Evolutionary conservation across 1,139 yeast genomes (phyloP).

Genomic region (Yamadazyma atlantica): DNA sequence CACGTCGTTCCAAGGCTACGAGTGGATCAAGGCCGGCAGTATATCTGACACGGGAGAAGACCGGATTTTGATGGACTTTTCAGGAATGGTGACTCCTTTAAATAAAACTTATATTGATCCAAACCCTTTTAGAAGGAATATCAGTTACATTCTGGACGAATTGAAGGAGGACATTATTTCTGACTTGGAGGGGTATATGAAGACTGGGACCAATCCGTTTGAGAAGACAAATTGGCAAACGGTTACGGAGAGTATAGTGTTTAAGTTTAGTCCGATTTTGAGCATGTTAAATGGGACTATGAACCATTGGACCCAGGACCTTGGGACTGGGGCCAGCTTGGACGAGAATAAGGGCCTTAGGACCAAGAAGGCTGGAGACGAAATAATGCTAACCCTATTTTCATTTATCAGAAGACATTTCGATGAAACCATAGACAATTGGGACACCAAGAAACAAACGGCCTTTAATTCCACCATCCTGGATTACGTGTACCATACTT

Average conservation of each 20-base stretch:
- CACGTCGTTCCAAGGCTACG: slow-evolving; percentile 26
- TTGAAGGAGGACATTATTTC: slow-evolving; percentile 30
- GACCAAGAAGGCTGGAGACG: slow-evolving; percentile 9
- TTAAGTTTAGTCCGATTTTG: slow-evolving; percentile 50
- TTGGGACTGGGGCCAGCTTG: too few relatives aligned
- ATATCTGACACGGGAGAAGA: slow-evolving; percentile 44
- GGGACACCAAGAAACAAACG: slow-evolving; percentile 14
- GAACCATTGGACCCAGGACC: too few relatives aligned
- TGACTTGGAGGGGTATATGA: slow-evolving; percentile 29
- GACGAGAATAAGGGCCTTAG: too few relatives aligned
- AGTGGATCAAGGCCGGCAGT: slow-evolving; percentile 42
- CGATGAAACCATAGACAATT: slow-evolving; percentile 11
- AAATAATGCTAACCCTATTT: slow-evolving; percentile 6
- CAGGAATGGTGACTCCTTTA: slow-evolving; percentile 49
- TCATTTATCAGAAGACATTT: slow-evolving; percentile 43
- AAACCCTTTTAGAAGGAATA: slow-evolving; percentile 47
- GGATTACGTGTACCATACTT: slow-evolving; percentile 45
- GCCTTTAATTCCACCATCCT: slow-evolving; percentile 31
- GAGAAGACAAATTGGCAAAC: slow-evolving; percentile 52
- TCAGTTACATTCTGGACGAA: slow-evolving; percentile 33
- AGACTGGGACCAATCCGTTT: slow-evolving; percentile 30
- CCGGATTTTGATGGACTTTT: slow-evolving; percentile 47
- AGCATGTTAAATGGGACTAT: slow-evolving; percentile 34
- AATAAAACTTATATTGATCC: slow-evolving; percentile 45
- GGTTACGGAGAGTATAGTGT: slow-evolving; percentile 42